Evolutionary conservation across 176 grass and related monocot species (phyloP).

Genomic region (Secale cereale): DNA sequence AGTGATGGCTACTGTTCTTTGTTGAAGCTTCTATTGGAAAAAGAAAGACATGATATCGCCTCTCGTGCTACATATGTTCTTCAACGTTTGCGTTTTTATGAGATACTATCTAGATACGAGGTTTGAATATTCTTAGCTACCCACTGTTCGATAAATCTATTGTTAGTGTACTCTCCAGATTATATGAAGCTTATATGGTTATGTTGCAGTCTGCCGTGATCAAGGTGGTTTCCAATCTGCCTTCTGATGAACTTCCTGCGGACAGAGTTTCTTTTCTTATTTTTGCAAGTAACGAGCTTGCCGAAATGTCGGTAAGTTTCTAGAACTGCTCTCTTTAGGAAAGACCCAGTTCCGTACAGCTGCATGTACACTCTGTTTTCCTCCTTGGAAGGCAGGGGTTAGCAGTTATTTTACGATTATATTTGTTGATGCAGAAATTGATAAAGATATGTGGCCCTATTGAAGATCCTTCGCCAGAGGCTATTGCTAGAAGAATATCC

Average conservation of each 20-base stretch:
- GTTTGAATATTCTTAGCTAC: slow-evolving; percentile 27
- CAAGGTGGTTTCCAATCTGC: slow-evolving; percentile 47
- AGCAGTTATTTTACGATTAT: slow-evolving; percentile 26
- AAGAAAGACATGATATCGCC: slow-evolving; percentile 82
- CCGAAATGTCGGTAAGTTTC: slow-evolving; percentile 67
- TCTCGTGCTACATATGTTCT: slow-evolving; percentile 69
- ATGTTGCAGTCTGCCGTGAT: slow-evolving; percentile 77
- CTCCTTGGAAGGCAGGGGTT: slow-evolving; percentile 10
- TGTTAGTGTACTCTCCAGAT: slow-evolving; percentile 24
- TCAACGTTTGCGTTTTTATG: slow-evolving; percentile 79
- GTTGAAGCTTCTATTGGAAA: slow-evolving; percentile 81
- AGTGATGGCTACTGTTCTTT: slow-evolving; percentile 81
- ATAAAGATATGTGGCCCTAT: slow-evolving; percentile 68
- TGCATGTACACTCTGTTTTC: slow-evolving; percentile 17
- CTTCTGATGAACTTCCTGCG: slow-evolving; percentile 42
- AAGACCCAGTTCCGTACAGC: slow-evolving; percentile 3
- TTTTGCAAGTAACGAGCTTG: slow-evolving; percentile 66
- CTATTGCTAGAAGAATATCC: slow-evolving; percentile 56
- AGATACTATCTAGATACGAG: slow-evolving; percentile 90
- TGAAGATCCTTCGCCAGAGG: slow-evolving; percentile 69
- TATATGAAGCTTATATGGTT: slow-evolving; percentile 31
- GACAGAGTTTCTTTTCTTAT: slow-evolving; percentile 57
- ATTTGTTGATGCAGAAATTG: slow-evolving; percentile 73
- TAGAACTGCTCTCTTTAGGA: slow-evolving; percentile 4
- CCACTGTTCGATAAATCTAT: slow-evolving; percentile 2